phyloP scores from a whole-genome alignment of 2,329 filamentous ascomycete genomes.

The Coniochaeta sp. region DNA sequence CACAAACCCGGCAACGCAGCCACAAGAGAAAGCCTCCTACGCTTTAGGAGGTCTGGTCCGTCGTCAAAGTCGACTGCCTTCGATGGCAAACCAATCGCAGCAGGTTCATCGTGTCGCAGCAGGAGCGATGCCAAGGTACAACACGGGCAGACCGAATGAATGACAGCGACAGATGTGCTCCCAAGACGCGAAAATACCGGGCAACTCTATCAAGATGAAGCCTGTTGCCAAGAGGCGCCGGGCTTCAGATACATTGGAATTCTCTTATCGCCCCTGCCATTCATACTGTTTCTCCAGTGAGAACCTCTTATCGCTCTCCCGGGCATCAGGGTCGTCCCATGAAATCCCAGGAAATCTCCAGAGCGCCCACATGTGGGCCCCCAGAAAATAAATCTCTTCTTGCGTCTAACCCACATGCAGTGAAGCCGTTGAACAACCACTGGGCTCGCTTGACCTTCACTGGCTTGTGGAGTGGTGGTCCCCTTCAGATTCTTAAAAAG shows the following conservation, averaged over 20 bases:
- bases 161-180: neutral
- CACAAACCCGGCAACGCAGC: neutral
- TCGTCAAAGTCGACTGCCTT: too few species aligned
- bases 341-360: too few species aligned
- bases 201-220: neutral
- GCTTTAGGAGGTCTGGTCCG: neutral
- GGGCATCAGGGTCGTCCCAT: too few species aligned
- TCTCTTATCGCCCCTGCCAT: neutral
- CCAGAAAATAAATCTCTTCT: slow-evolving; percentile 2
- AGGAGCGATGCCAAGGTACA: too few species aligned
- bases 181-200: neutral
- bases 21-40: neutral
- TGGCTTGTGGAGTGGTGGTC: neutral
- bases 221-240: neutral
- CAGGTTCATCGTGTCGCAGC: neutral
- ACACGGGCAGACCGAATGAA: neutral
- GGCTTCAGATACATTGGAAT: neutral
- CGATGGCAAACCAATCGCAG: neutral
- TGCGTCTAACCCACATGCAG: neutral
- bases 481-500: neutral
- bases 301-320: neutral
- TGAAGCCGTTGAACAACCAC: neutral
- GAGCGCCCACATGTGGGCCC: neutral
- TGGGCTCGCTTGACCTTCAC: too few species aligned
- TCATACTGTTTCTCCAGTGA: neutral